These are phyloP conservation scores for Angomonas deanei DNA, from an alignment of 208 protist species.

Conservation along the genomic window DNA sequence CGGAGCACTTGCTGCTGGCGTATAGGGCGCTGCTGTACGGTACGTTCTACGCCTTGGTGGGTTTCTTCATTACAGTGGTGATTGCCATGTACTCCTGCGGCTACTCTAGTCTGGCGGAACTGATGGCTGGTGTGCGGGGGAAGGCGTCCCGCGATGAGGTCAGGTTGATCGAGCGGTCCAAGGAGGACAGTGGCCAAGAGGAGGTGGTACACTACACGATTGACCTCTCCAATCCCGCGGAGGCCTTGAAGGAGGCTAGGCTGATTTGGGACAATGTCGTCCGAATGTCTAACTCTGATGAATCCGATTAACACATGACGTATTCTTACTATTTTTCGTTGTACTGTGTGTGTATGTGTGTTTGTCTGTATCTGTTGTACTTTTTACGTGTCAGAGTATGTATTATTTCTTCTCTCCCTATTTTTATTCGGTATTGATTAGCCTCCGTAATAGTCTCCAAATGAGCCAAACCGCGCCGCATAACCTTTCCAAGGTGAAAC, in stretches of 20 bases:
- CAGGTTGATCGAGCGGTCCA: conserved; percentile 13
- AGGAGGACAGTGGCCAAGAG: conserved; percentile 1
- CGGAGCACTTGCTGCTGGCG: conserved; percentile 56
- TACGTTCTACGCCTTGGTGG: conserved; percentile 53
- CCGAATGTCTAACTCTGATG: conserved; percentile 14
- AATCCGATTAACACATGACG: background rate
- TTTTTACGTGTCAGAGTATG: background rate
- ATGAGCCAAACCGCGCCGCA: background rate
- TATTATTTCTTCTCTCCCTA: background rate
- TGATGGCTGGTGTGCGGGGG: conserved; percentile 34
- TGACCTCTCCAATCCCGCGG: conserved; percentile 49
- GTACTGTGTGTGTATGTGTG: background rate
- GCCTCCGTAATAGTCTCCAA: background rate
- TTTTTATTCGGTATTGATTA: background rate
- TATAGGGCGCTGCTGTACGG: conserved; percentile 70
- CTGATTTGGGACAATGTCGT: conserved; percentile 55
- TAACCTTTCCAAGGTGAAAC: conserved; percentile 67
- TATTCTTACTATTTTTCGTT: background rate
- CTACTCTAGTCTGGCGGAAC: conserved; percentile 27
- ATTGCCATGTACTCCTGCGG: conserved; percentile 57
- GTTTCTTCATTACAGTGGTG: conserved; percentile 25
- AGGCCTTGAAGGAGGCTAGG: conserved; percentile 38
- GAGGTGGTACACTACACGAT: conserved; percentile 55
- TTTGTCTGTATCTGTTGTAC: background rate
- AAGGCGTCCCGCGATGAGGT: conserved; percentile 35